These are phyloP conservation scores for Calocera viscosa DNA, from an alignment of 768 basidiomycete species.

Conservation along the genomic window DNA sequence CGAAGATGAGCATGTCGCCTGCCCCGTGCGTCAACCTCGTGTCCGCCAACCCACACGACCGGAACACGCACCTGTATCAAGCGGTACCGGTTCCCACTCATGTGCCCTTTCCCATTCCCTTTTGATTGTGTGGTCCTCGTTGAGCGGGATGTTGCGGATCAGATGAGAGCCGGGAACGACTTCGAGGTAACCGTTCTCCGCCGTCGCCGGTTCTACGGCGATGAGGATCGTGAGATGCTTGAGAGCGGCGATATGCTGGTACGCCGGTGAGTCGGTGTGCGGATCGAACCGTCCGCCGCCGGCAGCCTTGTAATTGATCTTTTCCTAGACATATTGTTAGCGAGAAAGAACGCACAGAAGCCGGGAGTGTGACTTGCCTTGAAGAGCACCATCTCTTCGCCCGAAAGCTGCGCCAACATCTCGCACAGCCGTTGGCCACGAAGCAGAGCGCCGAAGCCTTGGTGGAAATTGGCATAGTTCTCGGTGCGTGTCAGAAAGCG, in stretches of 20 bases:
- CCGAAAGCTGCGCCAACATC: constrained; percentile 5
- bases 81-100: constrained; percentile 11
- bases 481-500: constrained; percentile 7
- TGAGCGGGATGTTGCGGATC: constrained; percentile 13
- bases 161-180: constrained; percentile 17
- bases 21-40: constrained; percentile 8
- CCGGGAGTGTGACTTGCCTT: not conserved
- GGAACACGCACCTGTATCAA: constrained; percentile 14
- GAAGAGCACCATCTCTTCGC: constrained; percentile 11
- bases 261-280: constrained; percentile 19
- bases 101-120: constrained; percentile 5
- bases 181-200: constrained; percentile 18
- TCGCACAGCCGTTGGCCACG: not conserved
- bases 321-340: not conserved
- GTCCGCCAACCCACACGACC: constrained; percentile 3
- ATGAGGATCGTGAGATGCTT: constrained; percentile 17
- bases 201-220: constrained; percentile 18
- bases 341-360: not conserved
- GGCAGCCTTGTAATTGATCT: constrained; percentile 20
- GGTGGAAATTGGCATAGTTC: constrained; percentile 11
- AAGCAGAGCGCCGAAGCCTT: constrained; percentile 9
- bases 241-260: constrained; percentile 17
- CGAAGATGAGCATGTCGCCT: constrained; percentile 17
- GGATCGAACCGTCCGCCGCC: constrained; percentile 19
- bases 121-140: constrained; percentile 14